A percentile compares a stretch with the other conserved stretches of the same genome.
These are phyloP conservation scores for Annona squamosa DNA, from an alignment of 164 flowering plant species.

Conservation along the genomic window DNA sequence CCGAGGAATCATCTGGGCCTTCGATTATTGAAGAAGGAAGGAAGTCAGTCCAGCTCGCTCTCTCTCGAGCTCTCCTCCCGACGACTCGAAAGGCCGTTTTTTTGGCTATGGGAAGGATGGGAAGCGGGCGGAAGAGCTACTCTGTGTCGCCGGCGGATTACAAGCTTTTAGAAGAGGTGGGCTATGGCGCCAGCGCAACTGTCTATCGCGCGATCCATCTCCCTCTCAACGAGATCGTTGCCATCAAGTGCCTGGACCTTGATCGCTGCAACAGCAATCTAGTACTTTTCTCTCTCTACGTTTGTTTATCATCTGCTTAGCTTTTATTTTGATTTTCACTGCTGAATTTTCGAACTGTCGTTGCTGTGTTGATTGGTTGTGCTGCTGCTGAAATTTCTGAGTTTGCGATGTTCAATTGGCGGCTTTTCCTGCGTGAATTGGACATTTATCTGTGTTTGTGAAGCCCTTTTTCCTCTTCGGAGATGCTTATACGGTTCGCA, in stretches of 20 bases:
- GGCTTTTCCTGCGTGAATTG: no score
- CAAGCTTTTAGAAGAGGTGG: slow-evolving; percentile 85
- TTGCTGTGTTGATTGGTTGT: no score
- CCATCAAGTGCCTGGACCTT: slow-evolving; percentile 95
- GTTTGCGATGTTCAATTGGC: no score
- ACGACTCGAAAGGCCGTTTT: background rate
- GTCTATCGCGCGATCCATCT: slow-evolving; percentile 88
- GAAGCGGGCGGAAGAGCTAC: slow-evolving; percentile 33
- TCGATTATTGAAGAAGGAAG: background rate
- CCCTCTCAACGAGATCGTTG: slow-evolving; percentile 75
- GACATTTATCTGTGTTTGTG: no score
- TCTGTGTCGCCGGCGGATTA: slow-evolving; percentile 58
- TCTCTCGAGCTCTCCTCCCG: slow-evolving; percentile 5
- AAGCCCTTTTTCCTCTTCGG: no score
- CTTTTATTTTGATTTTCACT: background rate
- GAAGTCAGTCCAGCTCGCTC: background rate
- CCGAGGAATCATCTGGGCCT: background rate
- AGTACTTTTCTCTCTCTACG: slow-evolving; percentile 29
- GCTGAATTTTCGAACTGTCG: background rate
- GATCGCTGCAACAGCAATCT: slow-evolving; percentile 94
- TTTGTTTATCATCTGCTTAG: background rate
- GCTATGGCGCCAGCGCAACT: slow-evolving; percentile 85
- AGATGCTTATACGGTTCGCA: no score
- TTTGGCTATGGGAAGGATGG: slow-evolving; percentile 46
- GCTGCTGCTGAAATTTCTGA: no score